phyloP scores from a whole-genome alignment of 768 basidiomycete species.

The Collybia sordida region DNA sequence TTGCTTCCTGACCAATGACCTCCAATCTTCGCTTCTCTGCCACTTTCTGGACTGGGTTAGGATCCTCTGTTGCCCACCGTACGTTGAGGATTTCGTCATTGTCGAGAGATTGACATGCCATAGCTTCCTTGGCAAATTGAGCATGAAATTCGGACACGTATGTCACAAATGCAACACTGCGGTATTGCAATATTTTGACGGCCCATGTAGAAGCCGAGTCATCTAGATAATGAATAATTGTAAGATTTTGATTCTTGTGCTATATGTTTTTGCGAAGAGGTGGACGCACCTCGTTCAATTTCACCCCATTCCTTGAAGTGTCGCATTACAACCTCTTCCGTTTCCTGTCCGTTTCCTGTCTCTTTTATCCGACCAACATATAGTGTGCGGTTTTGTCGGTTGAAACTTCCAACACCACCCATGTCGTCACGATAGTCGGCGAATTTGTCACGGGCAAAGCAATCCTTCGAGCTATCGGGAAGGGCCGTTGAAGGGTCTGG shows the following conservation, averaged over 20 bases:
- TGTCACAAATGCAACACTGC: constrained; percentile 96
- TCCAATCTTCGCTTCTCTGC: constrained; percentile 83
- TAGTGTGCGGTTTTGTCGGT: constrained; percentile 88
- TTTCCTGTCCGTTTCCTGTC: constrained; percentile 84
- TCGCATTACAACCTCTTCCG: constrained; percentile 84
- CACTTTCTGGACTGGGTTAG: constrained; percentile 88
- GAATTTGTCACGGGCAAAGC: constrained; percentile 96
- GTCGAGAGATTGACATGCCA: constrained; percentile 98
- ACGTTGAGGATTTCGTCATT: constrained; percentile 98
- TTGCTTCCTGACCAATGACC: constrained; percentile 83
- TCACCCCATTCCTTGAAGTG: constrained; percentile 98
- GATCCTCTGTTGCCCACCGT: constrained; percentile 98
- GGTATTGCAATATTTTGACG: constrained; percentile 92
- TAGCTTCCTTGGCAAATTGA: constrained; percentile 97
- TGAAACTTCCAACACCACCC: constrained; percentile 98
- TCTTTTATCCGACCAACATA: constrained; percentile 96
- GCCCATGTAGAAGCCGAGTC: constrained; percentile 25
- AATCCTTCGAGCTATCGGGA: constrained; percentile 93
- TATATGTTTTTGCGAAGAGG: neutral
- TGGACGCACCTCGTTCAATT: constrained; percentile 80
- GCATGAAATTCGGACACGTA: constrained; percentile 84
- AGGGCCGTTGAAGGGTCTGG: constrained; percentile 68
- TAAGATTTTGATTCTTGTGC: neutral
- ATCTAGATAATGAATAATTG: constrained; percentile 11
- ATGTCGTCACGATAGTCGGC: constrained; percentile 98